Evolutionary conservation across 129 eudicot genomes (phyloP), one percentile per base, ranked within the genome.

Genomic region (Lactuca sativa): DNA sequence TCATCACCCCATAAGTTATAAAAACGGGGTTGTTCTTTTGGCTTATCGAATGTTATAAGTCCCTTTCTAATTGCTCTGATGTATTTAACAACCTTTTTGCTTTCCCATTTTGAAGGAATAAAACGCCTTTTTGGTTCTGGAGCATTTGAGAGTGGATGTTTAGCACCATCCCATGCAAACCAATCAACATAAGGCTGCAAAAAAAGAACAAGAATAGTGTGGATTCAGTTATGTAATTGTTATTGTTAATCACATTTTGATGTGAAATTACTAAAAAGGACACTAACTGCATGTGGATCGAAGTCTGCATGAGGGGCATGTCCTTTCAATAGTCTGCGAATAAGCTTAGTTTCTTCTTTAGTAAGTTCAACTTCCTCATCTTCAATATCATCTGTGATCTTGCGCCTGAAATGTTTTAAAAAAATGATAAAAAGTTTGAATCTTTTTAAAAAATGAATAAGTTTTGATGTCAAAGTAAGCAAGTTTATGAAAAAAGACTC

Each of bases 71-170:
- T 90, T 32, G 97, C 99, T 78, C 97, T 82, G 44, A 90, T 78
- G 64, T 72, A 70, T 75, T 67, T 65, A 64, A 90, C 87, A 66
- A 95, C 95, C 96, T 62, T 85, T 87, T 87, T 90, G 62, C 75
- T 71, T 86, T 95, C 99, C 87, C 86, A 88, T 77, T 90, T 90
- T 44, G 99, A 95, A 66, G 95, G 97, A 82, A 86, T 84, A 72
- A 95, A 95, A 62, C 99, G 96, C 48, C 99, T 81, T 78, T 95
- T 95, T 38, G 99, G 99, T 81, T 95, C 99, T 56, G 97, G 97
- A 16, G 99, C 99, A 87, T 79, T 82, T 32, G 99, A 90, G 31
- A 95, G 77, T 48, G 99, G 97, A 76, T 95, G 97, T 60, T 80
- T 82, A 51, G 92, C 86, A 66, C 81, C 90, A 77, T 95, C 96